Evolutionary conservation across 2,329 filamentous ascomycete species (phyloP).

Genomic region (Fusarium nanum): DNA sequence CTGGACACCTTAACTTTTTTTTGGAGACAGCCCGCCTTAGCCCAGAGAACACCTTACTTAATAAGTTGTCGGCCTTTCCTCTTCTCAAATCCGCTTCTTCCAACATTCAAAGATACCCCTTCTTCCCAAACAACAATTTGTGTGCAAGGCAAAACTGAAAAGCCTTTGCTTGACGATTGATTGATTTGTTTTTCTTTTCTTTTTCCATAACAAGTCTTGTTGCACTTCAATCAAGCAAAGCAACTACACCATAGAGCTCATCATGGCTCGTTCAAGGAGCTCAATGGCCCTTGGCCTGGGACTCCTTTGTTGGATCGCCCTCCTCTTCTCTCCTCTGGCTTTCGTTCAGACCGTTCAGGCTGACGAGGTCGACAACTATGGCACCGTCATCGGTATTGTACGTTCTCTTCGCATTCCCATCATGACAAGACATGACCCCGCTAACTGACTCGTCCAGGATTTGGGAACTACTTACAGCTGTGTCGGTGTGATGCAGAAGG

Average conservation of each 20-base stretch:
- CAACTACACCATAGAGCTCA: constrained; percentile 42
- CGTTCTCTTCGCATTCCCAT: constrained; percentile 48
- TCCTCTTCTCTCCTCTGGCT: constrained; percentile 88
- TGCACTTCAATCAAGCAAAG: constrained; percentile 35
- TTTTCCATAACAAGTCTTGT: constrained; percentile 37
- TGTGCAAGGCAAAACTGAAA: constrained; percentile 44
- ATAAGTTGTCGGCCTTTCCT: constrained; percentile 52
- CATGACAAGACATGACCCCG: constrained; percentile 2
- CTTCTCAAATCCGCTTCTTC: constrained; percentile 46
- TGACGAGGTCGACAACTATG: constrained; percentile 80
- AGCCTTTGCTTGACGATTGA: constrained; percentile 41
- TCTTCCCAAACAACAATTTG: constrained; percentile 45
- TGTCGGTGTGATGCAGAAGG: constrained; percentile 95
- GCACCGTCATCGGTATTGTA: constrained; percentile 93
- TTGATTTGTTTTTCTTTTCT: constrained; percentile 42
- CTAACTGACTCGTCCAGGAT: constrained; percentile 62
- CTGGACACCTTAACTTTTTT: constrained; percentile 60
- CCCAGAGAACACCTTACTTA: constrained; percentile 43
- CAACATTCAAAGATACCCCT: constrained; percentile 49
- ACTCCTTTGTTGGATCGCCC: constrained; percentile 89
- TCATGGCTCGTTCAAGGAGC: constrained; percentile 71
- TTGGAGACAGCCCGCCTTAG: constrained; percentile 37
- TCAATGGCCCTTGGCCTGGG: constrained; percentile 84
- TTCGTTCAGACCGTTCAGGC: constrained; percentile 82
- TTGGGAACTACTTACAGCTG: constrained; percentile 90